A percentile compares a stretch with the other conserved stretches of the same genome.
Evolutionary conservation across 2,329 filamentous ascomycete genomes (phyloP).

Genomic region (Colletotrichum salicis): DNA sequence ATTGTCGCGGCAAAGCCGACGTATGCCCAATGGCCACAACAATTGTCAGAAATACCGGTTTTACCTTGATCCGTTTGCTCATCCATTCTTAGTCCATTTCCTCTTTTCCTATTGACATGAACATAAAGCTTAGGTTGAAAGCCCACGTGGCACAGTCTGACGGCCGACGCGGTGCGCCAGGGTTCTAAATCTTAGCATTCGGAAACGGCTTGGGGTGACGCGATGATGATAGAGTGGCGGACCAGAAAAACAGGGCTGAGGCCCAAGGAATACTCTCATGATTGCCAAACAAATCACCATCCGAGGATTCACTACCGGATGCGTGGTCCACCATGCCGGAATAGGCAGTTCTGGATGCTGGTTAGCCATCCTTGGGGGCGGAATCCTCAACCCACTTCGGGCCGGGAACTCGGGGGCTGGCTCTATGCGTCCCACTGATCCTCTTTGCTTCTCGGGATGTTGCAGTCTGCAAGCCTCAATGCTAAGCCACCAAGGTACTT

Average conservation of each 20-base stretch:
- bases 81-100: neutral
- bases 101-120: neutral
- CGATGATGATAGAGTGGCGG: conserved; percentile 31
- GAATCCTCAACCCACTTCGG: neutral
- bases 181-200: neutral
- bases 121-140: neutral
- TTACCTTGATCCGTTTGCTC: neutral
- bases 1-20: neutral
- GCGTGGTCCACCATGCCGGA: conserved; percentile 5
- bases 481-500: neutral
- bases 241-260: conserved; percentile 2
- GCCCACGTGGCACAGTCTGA: conserved; percentile 2
- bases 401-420: conserved; percentile 9
- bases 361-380: neutral
- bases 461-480: conserved; percentile 4
- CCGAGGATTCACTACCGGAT: neutral
- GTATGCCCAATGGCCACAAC: neutral
- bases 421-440: conserved; percentile 19
- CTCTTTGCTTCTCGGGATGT: conserved; percentile 23
- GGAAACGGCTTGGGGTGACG: conserved; percentile 15
- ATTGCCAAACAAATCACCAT: conserved; percentile 12
- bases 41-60: neutral
- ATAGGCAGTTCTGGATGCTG: conserved; percentile 6
- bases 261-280: neutral
- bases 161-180: neutral